Evolutionary conservation across 305 asterid genomes (phyloP), one percentile per base, ranked within the genome.

Genomic region (Salvia sclarea): DNA sequence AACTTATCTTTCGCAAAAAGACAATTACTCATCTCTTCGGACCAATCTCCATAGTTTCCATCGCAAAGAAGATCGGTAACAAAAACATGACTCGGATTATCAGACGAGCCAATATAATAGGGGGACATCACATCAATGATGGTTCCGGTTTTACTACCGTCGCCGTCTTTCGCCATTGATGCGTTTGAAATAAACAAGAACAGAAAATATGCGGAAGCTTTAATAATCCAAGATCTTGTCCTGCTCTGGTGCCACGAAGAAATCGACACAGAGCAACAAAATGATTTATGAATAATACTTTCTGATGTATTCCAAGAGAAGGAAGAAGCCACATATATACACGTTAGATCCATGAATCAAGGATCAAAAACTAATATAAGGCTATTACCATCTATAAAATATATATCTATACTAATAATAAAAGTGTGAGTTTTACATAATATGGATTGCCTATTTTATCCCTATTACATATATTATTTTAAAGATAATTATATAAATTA

Each of bases 101-200:
- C 54, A n/a, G 54, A 48, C 54, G 22, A 48, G 54, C 54, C 54
- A 48, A 48, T 48, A 48, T 48, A 48, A 48, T 48, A 48, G 54
- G 54, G 33, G 5, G 54, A 48, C 54, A 48, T 48, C 24, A 48
- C 24, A 48, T 48, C 25, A 48, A n/a, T n/a, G 22, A 18, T 48
- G 54, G 54, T 48, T 12, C 22, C 24, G 22, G 22, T 48, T 48
- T 48, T 48, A 48, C 18, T 47, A 47, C 21, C 21, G 22, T 47
- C 22, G 1, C 53, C 53, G 9, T 47, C 53, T 16, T 47, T 47
- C 20, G 53, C 14, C 53, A 47, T 47, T 47, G 53, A 47, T 47
- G 53, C 20, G 24, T 47, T 47, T 14, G 43, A 37, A 37, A 37
- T 7, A 7, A 37, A n/a, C n/a, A n/a, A 37, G 43, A 37, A 4